Percentiles rank a stretch among this genome's conserved stretches.
Conservation (phyloP, 495 filamentous ascomycete species). For the Hapsidospora chrysogenum region DNA sequence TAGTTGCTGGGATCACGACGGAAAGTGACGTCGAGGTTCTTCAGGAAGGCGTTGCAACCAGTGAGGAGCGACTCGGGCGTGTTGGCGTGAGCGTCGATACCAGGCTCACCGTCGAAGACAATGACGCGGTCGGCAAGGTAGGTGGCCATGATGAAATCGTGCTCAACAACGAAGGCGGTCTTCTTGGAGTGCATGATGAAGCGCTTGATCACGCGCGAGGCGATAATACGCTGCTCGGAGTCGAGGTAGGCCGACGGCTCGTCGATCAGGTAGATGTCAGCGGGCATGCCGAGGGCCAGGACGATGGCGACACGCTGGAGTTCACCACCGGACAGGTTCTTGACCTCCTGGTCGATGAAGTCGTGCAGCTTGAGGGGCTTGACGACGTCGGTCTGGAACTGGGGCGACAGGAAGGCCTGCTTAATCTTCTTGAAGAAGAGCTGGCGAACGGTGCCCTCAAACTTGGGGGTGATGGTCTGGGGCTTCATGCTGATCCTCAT, state of each 20-base stretch:
- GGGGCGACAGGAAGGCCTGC: slow-evolving; percentile 82
- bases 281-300: slow-evolving; percentile 83
- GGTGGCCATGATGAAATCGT: slow-evolving; percentile 99
- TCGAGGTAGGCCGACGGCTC: slow-evolving; percentile 91
- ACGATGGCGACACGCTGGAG: slow-evolving; percentile 97
- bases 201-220: slow-evolving; percentile 91
- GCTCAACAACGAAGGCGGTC: slow-evolving; percentile 96
- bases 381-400: slow-evolving; percentile 99
- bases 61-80: slow-evolving; percentile 80
- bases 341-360: slow-evolving; percentile 98
- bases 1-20: slow-evolving; percentile 92
- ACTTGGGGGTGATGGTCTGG: slow-evolving; percentile 97
- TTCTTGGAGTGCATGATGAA: slow-evolving; percentile 99
- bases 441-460: slow-evolving; percentile 85
- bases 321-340: slow-evolving; percentile 97
- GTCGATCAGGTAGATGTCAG: slow-evolving; percentile 96
- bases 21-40: slow-evolving; percentile 94
- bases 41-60: slow-evolving; percentile 91
- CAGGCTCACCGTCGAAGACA: slow-evolving; percentile 90
- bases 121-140: slow-evolving; percentile 97
- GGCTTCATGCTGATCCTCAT: slow-evolving; percentile 99
- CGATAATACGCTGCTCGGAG: slow-evolving; percentile 97
- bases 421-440: slow-evolving; percentile 70
- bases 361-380: slow-evolving; percentile 96
- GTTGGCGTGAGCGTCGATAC: slow-evolving; percentile 74